Conservation (phyloP, 805 yeast species). For the Myxozyma geophila region DNA sequence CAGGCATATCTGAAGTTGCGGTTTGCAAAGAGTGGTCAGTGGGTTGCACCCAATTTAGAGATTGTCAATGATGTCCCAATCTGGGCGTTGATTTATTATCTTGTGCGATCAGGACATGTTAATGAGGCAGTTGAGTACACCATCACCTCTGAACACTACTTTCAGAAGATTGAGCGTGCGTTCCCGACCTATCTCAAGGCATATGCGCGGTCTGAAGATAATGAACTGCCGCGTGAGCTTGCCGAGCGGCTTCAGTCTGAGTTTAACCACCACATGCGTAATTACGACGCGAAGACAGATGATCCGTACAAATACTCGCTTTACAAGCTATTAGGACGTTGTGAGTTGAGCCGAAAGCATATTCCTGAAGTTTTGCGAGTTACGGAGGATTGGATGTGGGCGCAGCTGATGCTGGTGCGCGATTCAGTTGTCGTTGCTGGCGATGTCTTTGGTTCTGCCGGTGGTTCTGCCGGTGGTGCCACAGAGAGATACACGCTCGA, state of each 20-base stretch:
- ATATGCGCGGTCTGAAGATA: constrained; percentile 60
- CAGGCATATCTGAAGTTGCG: constrained; percentile 61
- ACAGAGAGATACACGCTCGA: constrained; percentile 58
- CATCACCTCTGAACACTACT: constrained; percentile 64
- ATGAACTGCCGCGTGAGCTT: constrained; percentile 65
- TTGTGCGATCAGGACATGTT: constrained; percentile 80
- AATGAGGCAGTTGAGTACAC: constrained; percentile 78
- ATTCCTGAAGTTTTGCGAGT: constrained; percentile 73
- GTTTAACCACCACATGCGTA: constrained; percentile 81
- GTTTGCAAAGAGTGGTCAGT: constrained; percentile 50
- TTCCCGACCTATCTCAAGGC: constrained; percentile 80
- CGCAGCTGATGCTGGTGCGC: constrained; percentile 72
- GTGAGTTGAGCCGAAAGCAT: constrained; percentile 70
- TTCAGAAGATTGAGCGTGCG: constrained; percentile 82
- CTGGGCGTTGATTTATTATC: constrained; percentile 90
- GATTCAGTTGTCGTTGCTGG: constrained; percentile 24
- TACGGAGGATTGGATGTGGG: constrained; percentile 97
- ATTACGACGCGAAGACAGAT: constrained; percentile 58
- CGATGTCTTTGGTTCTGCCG: constrained; percentile 27
- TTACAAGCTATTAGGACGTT: constrained; percentile 90
- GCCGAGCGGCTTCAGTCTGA: constrained; percentile 74
- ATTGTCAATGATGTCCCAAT: constrained; percentile 83
- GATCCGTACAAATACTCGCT: constrained; percentile 92
- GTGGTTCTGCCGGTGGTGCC: background rate
- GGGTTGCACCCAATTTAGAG: constrained; percentile 61